Evolutionary conservation across 768 basidiomycete species (phyloP), one percentile per base, ranked within the genome.

Genomic region (Suillus brevipes): DNA sequence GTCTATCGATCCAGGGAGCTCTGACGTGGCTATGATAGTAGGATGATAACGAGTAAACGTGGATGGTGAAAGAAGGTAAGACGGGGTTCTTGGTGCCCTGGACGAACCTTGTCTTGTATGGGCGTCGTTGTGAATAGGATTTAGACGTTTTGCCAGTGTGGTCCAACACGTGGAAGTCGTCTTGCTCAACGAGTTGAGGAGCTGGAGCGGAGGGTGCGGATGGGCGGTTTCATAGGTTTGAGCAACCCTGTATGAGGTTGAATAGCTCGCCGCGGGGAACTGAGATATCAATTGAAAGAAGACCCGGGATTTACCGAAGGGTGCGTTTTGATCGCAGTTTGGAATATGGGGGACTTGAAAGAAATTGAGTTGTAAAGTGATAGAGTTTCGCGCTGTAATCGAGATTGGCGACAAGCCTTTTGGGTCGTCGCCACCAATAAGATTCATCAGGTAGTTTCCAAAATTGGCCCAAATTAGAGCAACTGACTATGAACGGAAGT

Each of bases 321-420:
- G 40, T 59, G 58, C 58, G 58, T 59, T 42, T 59, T 59, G 58
- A 59, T 40, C 42, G 50, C 50, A 55, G 34, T 50, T 34, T n/a
- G 47, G n/a, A 65, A 64, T 42, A 43, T 68, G 69, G 71, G 69
- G 65, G 66, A 64, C 60, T 49, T 66, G 55, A 67, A 53, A 66
- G 67, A 71, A 74, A 78, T 80, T 81, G 77, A 77, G 81, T 82
- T 83, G 83, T 82, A 83, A 78, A 80, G 82, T 82, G 78, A 80
- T 83, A 83, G 83, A 80, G 79, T 82, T 84, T 79, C 74, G 71
- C 71, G 58, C 67, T 66, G 65, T 57, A 78, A 81, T 79, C 80
- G 78, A 80, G 80, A 81, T 81, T 73, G 75, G 74, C 77, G 70
- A 78, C 76, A 73, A 78, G 61, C 76, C 77, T 77, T 77, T 77